Evolutionary conservation across 345 rosid genomes (phyloP).

Genomic region (Linum trigynum): DNA sequence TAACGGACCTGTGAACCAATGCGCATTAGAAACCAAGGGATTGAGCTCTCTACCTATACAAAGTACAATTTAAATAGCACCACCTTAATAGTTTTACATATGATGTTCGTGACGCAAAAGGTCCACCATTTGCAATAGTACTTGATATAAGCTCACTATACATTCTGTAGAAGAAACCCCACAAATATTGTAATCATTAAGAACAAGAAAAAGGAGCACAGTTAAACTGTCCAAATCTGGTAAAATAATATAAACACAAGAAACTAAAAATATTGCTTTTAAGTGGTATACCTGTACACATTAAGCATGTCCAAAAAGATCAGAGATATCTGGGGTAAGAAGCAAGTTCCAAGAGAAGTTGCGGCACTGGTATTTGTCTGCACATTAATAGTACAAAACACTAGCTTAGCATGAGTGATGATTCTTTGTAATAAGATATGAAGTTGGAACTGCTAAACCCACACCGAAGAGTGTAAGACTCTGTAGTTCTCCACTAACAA

Average conservation of each 20-base stretch:
- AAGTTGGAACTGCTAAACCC: too few species aligned
- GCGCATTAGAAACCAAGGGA: constrained; percentile 5
- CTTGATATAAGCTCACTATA: constrained; percentile 97
- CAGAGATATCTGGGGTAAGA: constrained; percentile 73
- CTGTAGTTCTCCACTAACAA: neutral
- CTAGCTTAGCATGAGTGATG: neutral
- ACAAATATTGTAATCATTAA: neutral
- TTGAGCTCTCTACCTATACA: neutral
- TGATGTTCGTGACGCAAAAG: constrained; percentile 78
- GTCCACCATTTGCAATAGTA: constrained; percentile 90
- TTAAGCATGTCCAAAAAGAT: constrained; percentile 98
- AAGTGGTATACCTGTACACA: constrained; percentile 67
- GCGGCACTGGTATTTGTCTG: constrained; percentile 99
- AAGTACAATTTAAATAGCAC: constrained; percentile 13
- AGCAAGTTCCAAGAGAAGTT: constrained; percentile 79
- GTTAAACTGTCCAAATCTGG: neutral
- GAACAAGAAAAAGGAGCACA: too few species aligned
- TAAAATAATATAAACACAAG: neutral
- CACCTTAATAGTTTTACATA: constrained; percentile 89
- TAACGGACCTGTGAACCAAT: constrained; percentile 65
- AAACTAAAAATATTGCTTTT: neutral
- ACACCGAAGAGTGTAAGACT: too few species aligned
- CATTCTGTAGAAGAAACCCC: constrained; percentile 52
- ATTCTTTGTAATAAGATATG: too few species aligned
- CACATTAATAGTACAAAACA: constrained; percentile 18